Base-by-base conservation (phyloP, 1,139 yeast genomes). In the Kazachstania sp. region DNA sequence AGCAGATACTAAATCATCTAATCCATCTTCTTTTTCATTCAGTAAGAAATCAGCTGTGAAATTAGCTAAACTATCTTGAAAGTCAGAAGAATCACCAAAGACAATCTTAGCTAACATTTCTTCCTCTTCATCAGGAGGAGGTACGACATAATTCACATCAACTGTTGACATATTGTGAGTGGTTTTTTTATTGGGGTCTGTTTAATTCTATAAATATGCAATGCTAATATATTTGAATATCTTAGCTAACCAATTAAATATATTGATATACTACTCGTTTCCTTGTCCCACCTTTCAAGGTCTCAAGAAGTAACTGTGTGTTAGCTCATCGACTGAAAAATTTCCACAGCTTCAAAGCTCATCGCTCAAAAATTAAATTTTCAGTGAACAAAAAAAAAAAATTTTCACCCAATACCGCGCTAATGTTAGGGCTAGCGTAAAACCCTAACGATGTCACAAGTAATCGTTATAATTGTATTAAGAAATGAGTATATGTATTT, bases 121-220 rank as follows among this genome's bases (percentile, higher is more conserved):
- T 64, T 90, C 97, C 60, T 87, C 96, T 45, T 77, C 83, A 63
- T 86, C 95, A 56, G 92, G 88, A 35, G 84, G 83, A 19, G 86
- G 83, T 11, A 61, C 45, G 15, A 48, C 44, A 38, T 53, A 47
- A 18, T 51, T 49, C 18, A 48, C 23, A 32, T 32, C 44, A 9
- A 23, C 38, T 35, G 19, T 34, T 9, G 44, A 32, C 44, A 41
- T 41, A 41, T 20, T 38, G 20, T 16, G 15, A 4, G 12, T 5
- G 20, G 20, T 13, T 16, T 26, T 13, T 15, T 13, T n/a, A 9
- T 4, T n/a, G 36, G 19, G 8, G 9, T 15, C 19, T 18, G 11
- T 32, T 32, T 32, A 11, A 32, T 15, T 15, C 11, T 32, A 32
- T n/a, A 15, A 32, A 16, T 32, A 30, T 30, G 9, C 34, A 13